Evolutionary conservation across 2,329 filamentous ascomycete species (phyloP).

Genomic region (Botryosphaeria dothidea): DNA sequence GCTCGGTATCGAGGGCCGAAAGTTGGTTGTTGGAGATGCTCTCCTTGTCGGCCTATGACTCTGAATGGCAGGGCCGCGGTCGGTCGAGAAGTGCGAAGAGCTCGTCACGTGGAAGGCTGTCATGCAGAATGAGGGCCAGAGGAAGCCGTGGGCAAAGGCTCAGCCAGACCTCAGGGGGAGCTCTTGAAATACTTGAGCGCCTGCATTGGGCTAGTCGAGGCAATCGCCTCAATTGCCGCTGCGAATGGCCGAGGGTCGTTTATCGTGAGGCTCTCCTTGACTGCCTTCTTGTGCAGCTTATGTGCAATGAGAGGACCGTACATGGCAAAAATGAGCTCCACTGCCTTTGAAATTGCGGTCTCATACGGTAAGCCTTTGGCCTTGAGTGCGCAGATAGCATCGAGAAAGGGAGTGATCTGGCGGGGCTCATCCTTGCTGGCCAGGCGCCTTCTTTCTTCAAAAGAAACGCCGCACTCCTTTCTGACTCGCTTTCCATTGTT

Average conservation of each 20-base stretch:
- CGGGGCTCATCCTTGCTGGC: background rate
- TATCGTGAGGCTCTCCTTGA: background rate
- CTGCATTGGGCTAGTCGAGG: background rate
- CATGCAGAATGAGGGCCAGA: constrained; percentile 11
- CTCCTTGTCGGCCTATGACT: background rate
- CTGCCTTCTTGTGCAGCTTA: background rate
- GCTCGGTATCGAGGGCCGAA: background rate
- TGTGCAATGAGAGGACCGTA: background rate
- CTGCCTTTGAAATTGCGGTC: background rate
- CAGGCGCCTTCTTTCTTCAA: background rate
- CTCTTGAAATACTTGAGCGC: constrained; percentile 7
- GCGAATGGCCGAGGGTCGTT: background rate
- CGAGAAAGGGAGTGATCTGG: background rate
- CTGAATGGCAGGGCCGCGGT: background rate
- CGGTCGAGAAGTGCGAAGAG: constrained; percentile 1
- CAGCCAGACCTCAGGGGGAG: background rate
- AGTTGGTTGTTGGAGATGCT: background rate
- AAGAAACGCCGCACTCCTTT: no score
- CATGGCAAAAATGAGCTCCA: background rate
- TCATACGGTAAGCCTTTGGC: background rate
- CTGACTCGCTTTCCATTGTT: background rate
- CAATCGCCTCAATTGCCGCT: background rate
- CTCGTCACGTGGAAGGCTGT: constrained; percentile 6
- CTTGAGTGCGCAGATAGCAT: background rate
- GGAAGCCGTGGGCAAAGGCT: constrained; percentile 9